phyloP scores from a whole-genome alignment of 352 stramenopile species.

The Phytophthora megakarya region DNA sequence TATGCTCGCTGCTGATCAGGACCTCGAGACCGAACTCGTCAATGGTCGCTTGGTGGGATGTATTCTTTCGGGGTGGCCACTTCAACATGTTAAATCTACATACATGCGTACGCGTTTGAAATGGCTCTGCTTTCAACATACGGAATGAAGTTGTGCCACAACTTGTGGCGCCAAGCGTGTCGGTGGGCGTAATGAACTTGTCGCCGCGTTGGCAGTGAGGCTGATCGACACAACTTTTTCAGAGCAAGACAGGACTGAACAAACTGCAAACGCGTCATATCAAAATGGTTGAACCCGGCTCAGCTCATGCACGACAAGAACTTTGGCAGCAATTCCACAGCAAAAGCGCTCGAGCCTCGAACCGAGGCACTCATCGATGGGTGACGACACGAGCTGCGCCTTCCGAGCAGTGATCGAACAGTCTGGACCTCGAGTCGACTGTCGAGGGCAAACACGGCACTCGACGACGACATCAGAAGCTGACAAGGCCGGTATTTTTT shows the following conservation, averaged over 20 bases:
- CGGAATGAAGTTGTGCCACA: slow-evolving; percentile 9
- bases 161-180: neutral
- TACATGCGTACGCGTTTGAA: slow-evolving; percentile 14
- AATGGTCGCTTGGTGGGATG: neutral
- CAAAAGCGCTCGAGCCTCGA: neutral
- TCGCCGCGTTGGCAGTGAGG: neutral
- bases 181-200: neutral
- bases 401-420: neutral
- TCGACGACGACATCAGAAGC: slow-evolving; percentile 18
- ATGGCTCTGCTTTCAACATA: slow-evolving; percentile 10
- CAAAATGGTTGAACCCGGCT: neutral
- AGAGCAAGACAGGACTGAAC: slow-evolving; percentile 1
- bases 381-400: neutral
- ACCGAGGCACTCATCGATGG: slow-evolving; percentile 1
- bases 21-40: too few species aligned
- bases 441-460: neutral
- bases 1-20: neutral
- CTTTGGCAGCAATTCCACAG: neutral
- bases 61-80: slow-evolving; percentile 10
- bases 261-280: neutral
- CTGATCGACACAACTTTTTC: neutral
- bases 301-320: neutral
- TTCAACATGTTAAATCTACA: slow-evolving; percentile 14
- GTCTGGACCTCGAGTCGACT: slow-evolving; percentile 8
- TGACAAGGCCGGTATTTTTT: neutral